Evolutionary conservation across 352 stramenopile species (phyloP).

Genomic region (Phytophthora colocasiae): DNA sequence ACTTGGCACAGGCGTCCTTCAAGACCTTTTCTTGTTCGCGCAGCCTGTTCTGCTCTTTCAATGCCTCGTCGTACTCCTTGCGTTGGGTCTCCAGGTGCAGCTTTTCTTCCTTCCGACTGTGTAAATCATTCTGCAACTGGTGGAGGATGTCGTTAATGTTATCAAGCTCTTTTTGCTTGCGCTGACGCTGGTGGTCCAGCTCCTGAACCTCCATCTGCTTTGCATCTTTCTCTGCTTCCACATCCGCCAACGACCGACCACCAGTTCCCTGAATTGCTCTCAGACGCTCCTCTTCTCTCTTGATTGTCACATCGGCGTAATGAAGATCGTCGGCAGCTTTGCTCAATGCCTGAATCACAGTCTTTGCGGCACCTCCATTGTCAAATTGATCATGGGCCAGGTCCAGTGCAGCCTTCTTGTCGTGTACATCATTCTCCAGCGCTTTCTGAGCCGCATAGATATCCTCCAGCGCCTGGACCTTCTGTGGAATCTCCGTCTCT

Average conservation of each 20-base stretch:
- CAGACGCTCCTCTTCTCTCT: conserved; percentile 49
- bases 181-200: conserved; percentile 55
- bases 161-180: conserved; percentile 62
- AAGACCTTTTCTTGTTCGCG: conserved; percentile 65
- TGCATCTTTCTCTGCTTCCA: conserved; percentile 52
- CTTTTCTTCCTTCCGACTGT: conserved; percentile 69
- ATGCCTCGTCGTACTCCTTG: conserved; percentile 58
- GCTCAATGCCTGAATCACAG: conserved; percentile 42
- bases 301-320: conserved; percentile 32
- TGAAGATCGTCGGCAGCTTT: conserved; percentile 47
- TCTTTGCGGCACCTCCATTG: conserved; percentile 40
- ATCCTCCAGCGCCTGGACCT: conserved; percentile 52
- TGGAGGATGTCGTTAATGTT: conserved; percentile 54
- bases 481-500: conserved; percentile 53
- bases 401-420: conserved; percentile 39
- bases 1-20: conserved; percentile 47
- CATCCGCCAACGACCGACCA: conserved; percentile 44
- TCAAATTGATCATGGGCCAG: conserved; percentile 40
- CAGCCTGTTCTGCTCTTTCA: conserved; percentile 60
- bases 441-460: conserved; percentile 54
- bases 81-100: conserved; percentile 54
- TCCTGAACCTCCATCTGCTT: conserved; percentile 63
- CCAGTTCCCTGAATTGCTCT: conserved; percentile 44
- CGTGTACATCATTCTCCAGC: conserved; percentile 62
- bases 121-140: conserved; percentile 69